Conservation (phyloP, 2,329 filamentous ascomycete species). For the Xylaria sp. region DNA sequence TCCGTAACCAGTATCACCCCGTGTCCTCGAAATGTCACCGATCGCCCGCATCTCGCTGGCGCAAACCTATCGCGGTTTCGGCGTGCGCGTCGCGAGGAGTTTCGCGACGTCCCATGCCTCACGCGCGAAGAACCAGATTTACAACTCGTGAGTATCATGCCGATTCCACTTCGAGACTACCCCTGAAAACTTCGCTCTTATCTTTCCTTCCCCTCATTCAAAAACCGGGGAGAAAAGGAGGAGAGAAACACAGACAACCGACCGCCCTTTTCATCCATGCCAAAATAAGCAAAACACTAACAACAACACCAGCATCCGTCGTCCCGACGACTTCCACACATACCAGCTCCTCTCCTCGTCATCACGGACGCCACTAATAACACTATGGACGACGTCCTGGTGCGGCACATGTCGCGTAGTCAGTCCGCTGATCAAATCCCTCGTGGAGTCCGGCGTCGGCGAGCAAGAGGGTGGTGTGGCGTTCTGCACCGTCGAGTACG, state of each 20-base stretch:
- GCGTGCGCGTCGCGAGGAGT: constrained; percentile 1
- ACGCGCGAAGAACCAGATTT: constrained; percentile 53
- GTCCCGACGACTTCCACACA: constrained; percentile 63
- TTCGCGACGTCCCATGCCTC: constrained; percentile 46
- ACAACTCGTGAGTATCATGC: constrained; percentile 54
- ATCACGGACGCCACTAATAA: constrained; percentile 64
- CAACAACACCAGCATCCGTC: constrained; percentile 58
- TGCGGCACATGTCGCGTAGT: constrained; percentile 65
- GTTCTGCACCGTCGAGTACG: constrained; percentile 65
- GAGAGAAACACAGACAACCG: not conserved
- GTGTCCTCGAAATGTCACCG: constrained; percentile 22
- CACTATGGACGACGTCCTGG: constrained; percentile 69
- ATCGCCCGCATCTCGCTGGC: constrained; percentile 19
- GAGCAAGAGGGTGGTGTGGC: constrained; percentile 66
- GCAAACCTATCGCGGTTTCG: constrained; percentile 22
- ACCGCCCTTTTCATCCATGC: no score
- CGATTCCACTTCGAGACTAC: no score
- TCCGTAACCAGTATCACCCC: no score
- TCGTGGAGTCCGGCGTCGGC: constrained; percentile 63
- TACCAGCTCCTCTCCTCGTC: constrained; percentile 66
- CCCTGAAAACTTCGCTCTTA: no score
- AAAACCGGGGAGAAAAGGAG: no score
- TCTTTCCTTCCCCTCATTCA: no score
- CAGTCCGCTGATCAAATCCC: constrained; percentile 58
- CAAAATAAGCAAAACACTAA: constrained; percentile 6